Percentiles rank a stretch among this genome's conserved stretches.
Conservation (phyloP, 352 stramenopile genomes). For the Pythium rishiriense region DNA sequence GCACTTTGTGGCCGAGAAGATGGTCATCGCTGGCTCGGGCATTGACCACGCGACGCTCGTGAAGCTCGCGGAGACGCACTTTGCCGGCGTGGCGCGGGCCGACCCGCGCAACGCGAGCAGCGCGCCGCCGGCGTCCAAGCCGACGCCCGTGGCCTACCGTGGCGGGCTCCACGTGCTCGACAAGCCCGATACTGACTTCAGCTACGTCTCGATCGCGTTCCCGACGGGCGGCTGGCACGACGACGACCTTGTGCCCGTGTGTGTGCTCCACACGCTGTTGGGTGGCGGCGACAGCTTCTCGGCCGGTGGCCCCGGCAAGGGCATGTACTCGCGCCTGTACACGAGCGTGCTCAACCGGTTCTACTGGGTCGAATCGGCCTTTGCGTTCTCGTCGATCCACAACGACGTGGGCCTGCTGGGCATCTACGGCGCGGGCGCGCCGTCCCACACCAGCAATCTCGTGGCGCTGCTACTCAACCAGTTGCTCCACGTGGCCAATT, state of each 20-base stretch:
- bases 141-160: slow-evolving; percentile 58
- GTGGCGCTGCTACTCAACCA: slow-evolving; percentile 93
- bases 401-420: slow-evolving; percentile 94
- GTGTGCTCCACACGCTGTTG: slow-evolving; percentile 97
- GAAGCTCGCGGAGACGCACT: slow-evolving; percentile 88
- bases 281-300: slow-evolving; percentile 98
- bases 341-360: slow-evolving; percentile 97
- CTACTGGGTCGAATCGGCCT: slow-evolving; percentile 97
- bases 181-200: slow-evolving; percentile 76
- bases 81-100: slow-evolving; percentile 35
- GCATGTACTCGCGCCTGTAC: slow-evolving; percentile 99
- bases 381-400: slow-evolving; percentile 97
- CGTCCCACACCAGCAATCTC: slow-evolving; percentile 90
- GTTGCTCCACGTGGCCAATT: slow-evolving; percentile 87
- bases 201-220: slow-evolving; percentile 95
- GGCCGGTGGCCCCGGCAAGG: slow-evolving; percentile 98
- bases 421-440: slow-evolving; percentile 89
- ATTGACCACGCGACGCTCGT: slow-evolving; percentile 95
- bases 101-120: neutral
- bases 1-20: slow-evolving; percentile 89
- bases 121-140: slow-evolving; percentile 25
- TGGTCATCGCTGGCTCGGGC: slow-evolving; percentile 91
- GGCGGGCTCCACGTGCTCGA: slow-evolving; percentile 67
- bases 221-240: slow-evolving; percentile 97
- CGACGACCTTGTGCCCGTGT: slow-evolving; percentile 94